Evolutionary conservation across 106 monocot genomes (phyloP).

Genomic region (Hemerocallis citrina): DNA sequence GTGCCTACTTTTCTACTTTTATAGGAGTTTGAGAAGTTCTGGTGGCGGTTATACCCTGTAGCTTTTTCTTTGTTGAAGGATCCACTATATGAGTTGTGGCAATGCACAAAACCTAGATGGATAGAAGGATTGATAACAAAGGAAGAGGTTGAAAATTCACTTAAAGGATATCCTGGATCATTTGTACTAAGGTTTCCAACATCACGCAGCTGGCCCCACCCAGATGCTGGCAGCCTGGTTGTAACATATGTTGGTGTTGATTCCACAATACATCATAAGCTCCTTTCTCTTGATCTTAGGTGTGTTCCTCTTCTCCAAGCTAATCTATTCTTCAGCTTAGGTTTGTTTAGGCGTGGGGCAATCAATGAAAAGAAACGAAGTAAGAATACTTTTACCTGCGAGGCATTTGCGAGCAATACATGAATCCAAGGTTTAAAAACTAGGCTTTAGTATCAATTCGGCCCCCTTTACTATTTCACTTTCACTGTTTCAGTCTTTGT

Average conservation of each 20-base stretch:
- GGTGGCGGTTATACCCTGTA: slow-evolving; percentile 88
- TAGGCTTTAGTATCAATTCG: too few relatives aligned
- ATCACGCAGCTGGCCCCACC: slow-evolving; percentile 97
- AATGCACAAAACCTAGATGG: slow-evolving; percentile 62
- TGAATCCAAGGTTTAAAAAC: too few relatives aligned
- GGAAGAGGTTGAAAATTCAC: slow-evolving; percentile 75
- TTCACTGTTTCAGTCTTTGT: too few relatives aligned
- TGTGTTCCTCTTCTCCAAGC: slow-evolving; percentile 9
- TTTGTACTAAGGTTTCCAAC: slow-evolving; percentile 94
- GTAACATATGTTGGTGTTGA: slow-evolving; percentile 79
- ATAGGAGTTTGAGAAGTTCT: slow-evolving; percentile 82
- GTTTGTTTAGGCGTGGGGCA: too few relatives aligned
- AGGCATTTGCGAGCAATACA: too few relatives aligned
- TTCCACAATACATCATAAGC: slow-evolving; percentile 53
- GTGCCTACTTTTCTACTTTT: too few relatives aligned
- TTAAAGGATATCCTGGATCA: slow-evolving; percentile 62
- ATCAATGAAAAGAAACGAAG: too few relatives aligned
- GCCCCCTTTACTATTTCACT: too few relatives aligned
- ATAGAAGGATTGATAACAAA: slow-evolving; percentile 85
- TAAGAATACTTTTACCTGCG: too few relatives aligned
- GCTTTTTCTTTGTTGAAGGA: slow-evolving; percentile 59
- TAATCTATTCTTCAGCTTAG: background rate
- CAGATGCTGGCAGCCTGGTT: slow-evolving; percentile 86
- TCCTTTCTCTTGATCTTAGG: slow-evolving; percentile 66
- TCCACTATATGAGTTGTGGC: slow-evolving; percentile 52